Conservation (phyloP, 2,329 filamentous ascomycete genomes). For the Fusarium denticulatum region DNA sequence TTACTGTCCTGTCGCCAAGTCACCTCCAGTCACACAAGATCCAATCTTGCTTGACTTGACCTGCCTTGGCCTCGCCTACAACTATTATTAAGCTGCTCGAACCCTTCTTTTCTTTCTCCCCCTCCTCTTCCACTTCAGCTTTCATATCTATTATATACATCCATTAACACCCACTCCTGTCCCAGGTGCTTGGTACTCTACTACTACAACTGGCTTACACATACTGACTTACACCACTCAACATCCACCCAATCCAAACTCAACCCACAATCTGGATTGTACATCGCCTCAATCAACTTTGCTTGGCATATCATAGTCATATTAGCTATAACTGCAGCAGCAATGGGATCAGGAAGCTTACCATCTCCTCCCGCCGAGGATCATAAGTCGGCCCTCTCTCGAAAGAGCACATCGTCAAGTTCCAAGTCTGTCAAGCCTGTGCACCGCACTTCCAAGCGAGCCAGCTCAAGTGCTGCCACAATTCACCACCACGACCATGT, state of each 20-base stretch:
- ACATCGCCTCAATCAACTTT: conserved; percentile 15
- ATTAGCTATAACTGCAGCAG: conserved; percentile 24
- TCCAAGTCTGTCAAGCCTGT: conserved; percentile 61
- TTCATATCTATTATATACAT: conserved; percentile 37
- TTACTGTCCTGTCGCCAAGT: conserved; percentile 8
- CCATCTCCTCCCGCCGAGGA: conserved; percentile 65
- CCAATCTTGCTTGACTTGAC: conserved; percentile 11
- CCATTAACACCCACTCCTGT: conserved; percentile 15
- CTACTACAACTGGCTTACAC: conserved; percentile 29
- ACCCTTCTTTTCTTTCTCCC: conserved; percentile 19
- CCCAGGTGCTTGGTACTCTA: conserved; percentile 30
- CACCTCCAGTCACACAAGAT: conserved; percentile 28
- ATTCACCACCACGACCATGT: conserved; percentile 52
- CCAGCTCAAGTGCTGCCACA: conserved; percentile 51
- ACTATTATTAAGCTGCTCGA: conserved; percentile 44
- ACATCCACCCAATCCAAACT: neutral
- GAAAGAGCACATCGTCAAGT: conserved; percentile 53
- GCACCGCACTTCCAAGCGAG: conserved; percentile 63
- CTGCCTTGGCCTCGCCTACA: conserved; percentile 26
- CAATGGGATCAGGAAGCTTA: conserved; percentile 60
- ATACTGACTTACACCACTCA: conserved; percentile 31
- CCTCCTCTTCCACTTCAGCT: conserved; percentile 12
- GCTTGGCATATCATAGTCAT: conserved; percentile 15
- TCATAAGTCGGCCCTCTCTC: conserved; percentile 49
- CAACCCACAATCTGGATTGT: conserved; percentile 10